Percentiles rank a stretch among this genome's conserved stretches.
Conservation (phyloP, 2,329 filamentous ascomycete species). For the Trichoderma cornu-damae region DNA sequence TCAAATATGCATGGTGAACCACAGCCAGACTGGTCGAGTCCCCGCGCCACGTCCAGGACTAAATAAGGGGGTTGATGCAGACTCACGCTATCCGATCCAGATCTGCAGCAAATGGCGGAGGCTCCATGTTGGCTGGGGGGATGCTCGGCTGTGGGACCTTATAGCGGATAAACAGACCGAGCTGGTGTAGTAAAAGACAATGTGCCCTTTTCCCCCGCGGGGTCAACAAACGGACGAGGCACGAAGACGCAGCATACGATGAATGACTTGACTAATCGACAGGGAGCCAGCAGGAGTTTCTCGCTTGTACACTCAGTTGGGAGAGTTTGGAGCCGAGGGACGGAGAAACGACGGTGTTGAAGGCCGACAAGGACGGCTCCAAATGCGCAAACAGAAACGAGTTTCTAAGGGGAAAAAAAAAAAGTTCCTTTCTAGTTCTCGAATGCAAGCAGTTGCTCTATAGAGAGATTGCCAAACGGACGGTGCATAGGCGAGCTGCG, state of each 20-base stretch:
- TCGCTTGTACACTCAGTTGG: slow-evolving; percentile 9
- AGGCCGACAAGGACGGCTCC: not conserved
- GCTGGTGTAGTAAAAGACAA: slow-evolving; percentile 15
- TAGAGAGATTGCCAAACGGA: not conserved
- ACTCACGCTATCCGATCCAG: slow-evolving; percentile 21
- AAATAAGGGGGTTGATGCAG: slow-evolving; percentile 6
- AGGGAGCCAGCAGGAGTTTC: not conserved
- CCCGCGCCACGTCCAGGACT: not conserved
- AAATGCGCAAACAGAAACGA: not conserved
- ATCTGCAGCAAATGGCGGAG: slow-evolving; percentile 18
- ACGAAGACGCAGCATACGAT: slow-evolving; percentile 10
- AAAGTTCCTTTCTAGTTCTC: not conserved
- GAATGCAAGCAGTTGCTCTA: not conserved
- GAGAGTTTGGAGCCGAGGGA: slow-evolving; percentile 1
- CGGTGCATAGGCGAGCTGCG: slow-evolving; percentile 5
- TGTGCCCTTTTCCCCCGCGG: slow-evolving; percentile 17
- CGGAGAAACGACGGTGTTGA: slow-evolving; percentile 9
- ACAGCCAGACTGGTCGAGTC: slow-evolving; percentile 15
- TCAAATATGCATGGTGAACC: slow-evolving; percentile 2
- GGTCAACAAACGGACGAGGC: slow-evolving; percentile 8
- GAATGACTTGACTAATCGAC: not conserved
- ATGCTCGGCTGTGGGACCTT: slow-evolving; percentile 14
- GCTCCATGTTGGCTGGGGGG: slow-evolving; percentile 17
- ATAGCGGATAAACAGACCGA: slow-evolving; percentile 17
- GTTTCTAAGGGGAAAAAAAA: not conserved